Evolutionary conservation across 441 rosid genomes (phyloP), one percentile per base, ranked within the genome.

Genomic region (Macaranga tanarius): DNA sequence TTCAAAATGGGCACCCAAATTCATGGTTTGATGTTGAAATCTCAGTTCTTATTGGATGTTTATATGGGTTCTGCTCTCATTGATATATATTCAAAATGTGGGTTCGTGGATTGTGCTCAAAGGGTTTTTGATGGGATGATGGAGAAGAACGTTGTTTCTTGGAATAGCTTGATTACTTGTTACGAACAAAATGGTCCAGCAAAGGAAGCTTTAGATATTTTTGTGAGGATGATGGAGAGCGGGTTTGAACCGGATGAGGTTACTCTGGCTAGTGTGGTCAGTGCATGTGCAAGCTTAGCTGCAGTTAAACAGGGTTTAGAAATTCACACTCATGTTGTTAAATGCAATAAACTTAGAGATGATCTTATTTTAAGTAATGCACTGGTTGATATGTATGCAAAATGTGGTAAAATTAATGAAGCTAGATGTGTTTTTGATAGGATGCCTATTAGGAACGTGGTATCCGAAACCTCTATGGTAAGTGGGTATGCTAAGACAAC

Each of bases 131-230:
- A 86, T 64, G 84, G 74, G 73, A 90, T 92, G 93, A 71, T 52
- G 44, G 70, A 73, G 26, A 80, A 84, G 77, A 92, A 90, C 73
- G 72, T 85, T 73, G 93, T 92, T 28, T 87, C 96, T 76, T 92
- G 97, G 96, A 90, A 92, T 75, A 88, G 90, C 82, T 84, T 92
- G 85, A 86, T 92, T 71, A 88, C 92, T 0, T 88, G 97, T 56
- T 90, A 85, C 62, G 96, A 92, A 65, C 96, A 90, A 79, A 90
- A 92, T 60, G 96, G 95, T 67, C 93, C 93, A 5, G 87, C 84
- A 1, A 50, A 16, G 77, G 80, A 86, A 69, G 93, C 93, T 78
- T 80, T 92, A 28, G 80, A 82, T 34, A 79, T 86, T 85, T 88
- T 90, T 70, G 50, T 67, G 58, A 50, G 79, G 72, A 92, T 92